phyloP scores from a whole-genome alignment of 306 rosid genomes.

The Betula pendula region DNA sequence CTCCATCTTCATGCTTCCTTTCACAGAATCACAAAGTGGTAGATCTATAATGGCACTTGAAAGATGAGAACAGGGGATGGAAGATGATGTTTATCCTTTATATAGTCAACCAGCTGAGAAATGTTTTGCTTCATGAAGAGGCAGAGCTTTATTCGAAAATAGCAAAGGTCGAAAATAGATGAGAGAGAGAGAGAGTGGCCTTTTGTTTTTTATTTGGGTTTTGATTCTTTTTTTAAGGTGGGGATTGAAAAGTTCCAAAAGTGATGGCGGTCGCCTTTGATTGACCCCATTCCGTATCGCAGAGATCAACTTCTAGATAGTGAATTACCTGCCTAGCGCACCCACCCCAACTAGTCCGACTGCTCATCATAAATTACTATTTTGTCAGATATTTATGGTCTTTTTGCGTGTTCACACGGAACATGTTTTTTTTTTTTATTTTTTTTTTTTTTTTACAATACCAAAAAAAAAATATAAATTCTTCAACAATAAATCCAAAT shows the following conservation, averaged over 20 bases:
- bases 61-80: not conserved
- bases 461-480: too few species aligned
- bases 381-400: too few species aligned
- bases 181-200: not conserved
- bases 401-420: too few species aligned
- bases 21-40: too few species aligned
- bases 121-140: not conserved
- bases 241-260: not conserved
- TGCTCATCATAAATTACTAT: too few species aligned
- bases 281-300: not conserved
- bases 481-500: too few species aligned
- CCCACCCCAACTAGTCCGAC: too few species aligned
- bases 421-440: too few species aligned
- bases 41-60: not conserved
- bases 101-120: not conserved
- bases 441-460: too few species aligned
- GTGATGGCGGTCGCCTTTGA: not conserved
- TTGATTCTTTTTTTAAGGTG: not conserved
- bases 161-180: not conserved
- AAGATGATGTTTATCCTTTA: not conserved
- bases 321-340: not conserved
- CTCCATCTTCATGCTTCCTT: slow-evolving; percentile 41
- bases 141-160: not conserved
- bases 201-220: not conserved
- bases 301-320: not conserved